A percentile compares a stretch with the other conserved stretches of the same genome.
These are phyloP conservation scores for Ganoderma resinaceum DNA, from an alignment of 1,284 basidiomycete species.

Conservation along the genomic window DNA sequence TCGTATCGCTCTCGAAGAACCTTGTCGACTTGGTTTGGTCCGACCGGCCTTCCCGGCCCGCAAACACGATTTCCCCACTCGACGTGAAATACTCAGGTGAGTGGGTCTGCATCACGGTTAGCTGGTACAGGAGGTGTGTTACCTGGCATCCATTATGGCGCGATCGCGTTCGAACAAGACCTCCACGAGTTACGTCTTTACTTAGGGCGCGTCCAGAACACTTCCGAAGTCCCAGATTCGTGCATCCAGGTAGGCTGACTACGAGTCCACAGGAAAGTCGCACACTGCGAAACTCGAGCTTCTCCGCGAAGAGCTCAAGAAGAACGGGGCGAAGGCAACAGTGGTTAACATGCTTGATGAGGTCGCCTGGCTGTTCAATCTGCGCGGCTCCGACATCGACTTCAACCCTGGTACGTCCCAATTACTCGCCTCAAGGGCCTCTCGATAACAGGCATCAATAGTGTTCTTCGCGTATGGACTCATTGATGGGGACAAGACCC, in stretches of 20 bases:
- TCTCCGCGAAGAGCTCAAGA: constrained; percentile 69
- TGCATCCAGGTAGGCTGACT: background rate
- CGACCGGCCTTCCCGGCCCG: constrained; percentile 75
- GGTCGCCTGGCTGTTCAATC: constrained; percentile 93
- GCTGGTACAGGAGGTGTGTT: too few species aligned
- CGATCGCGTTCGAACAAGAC: too few species aligned
- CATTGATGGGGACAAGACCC: constrained; percentile 69
- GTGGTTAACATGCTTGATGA: constrained; percentile 89
- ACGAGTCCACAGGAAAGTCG: constrained; percentile 57
- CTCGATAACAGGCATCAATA: constrained; percentile 36
- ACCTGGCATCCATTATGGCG: too few species aligned
- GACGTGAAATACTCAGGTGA: constrained; percentile 72
- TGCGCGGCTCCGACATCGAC: constrained; percentile 92
- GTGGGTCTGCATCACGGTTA: too few species aligned
- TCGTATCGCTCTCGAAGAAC: constrained; percentile 75
- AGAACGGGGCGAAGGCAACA: constrained; percentile 71
- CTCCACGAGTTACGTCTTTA: too few species aligned
- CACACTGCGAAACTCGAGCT: constrained; percentile 72
- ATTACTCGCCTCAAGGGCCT: background rate
- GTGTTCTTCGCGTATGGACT: constrained; percentile 96
- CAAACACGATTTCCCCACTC: constrained; percentile 75
- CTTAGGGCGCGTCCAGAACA: too few species aligned
- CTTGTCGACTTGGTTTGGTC: constrained; percentile 87
- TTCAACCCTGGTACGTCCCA: constrained; percentile 79
- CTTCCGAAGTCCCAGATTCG: background rate